Conservation (phyloP, 805 yeast genomes). For the Ogataea paradorogensis region DNA sequence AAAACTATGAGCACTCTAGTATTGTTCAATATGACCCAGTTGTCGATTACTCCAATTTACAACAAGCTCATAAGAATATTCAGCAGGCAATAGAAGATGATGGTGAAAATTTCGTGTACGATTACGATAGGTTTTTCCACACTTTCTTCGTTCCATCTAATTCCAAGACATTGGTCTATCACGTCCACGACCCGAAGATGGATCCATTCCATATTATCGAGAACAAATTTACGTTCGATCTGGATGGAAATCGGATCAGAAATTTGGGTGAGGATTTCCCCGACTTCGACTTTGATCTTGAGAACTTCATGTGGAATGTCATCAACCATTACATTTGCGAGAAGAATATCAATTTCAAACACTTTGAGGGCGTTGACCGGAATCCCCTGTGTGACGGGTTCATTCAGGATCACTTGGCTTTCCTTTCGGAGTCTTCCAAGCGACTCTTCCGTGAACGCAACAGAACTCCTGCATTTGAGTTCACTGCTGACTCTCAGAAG, state of each 20-base stretch:
- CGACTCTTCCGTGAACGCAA: slow-evolving; percentile 21
- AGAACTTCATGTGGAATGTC: slow-evolving; percentile 32
- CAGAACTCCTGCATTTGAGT: slow-evolving; percentile 2
- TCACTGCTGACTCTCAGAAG: not conserved
- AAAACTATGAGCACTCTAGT: slow-evolving; percentile 34
- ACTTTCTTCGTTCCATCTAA: slow-evolving; percentile 27
- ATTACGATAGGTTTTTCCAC: slow-evolving; percentile 28
- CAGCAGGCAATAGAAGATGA: slow-evolving; percentile 22
- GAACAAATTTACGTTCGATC: slow-evolving; percentile 28
- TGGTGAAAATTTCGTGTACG: slow-evolving; percentile 27
- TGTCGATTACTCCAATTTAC: slow-evolving; percentile 28
- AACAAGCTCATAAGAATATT: slow-evolving; percentile 22
- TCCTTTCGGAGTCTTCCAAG: slow-evolving; percentile 22
- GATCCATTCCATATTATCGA: slow-evolving; percentile 44
- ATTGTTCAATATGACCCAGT: slow-evolving; percentile 37
- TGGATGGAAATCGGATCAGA: slow-evolving; percentile 31
- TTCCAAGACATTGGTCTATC: slow-evolving; percentile 37
- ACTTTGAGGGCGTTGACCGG: slow-evolving; percentile 24
- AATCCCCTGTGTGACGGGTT: slow-evolving; percentile 26
- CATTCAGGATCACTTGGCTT: slow-evolving; percentile 28
- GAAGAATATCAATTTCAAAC: slow-evolving; percentile 23
- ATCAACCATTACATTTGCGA: slow-evolving; percentile 35
- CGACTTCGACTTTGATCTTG: slow-evolving; percentile 31
- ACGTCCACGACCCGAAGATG: slow-evolving; percentile 55
- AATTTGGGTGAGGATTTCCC: slow-evolving; percentile 36